Evolutionary conservation across 108 stramenopile genomes (phyloP).

Genomic region (Fistulifera pelliculosa): DNA sequence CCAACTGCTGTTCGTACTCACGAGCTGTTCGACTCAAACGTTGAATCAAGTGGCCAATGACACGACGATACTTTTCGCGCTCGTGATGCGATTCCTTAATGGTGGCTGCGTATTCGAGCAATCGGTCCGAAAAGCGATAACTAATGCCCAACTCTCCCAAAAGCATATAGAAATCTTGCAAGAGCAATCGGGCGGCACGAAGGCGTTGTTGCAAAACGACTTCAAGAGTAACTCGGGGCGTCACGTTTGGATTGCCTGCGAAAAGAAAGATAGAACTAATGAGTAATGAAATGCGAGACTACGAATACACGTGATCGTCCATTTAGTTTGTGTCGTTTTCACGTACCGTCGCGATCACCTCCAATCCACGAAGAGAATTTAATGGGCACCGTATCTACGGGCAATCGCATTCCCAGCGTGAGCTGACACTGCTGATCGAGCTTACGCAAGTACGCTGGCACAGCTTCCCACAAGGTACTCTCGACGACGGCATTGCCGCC

Average conservation of each 20-base stretch:
- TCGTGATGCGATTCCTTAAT: conserved; percentile 36
- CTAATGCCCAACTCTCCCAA: conserved; percentile 61
- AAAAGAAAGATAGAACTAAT: not conserved
- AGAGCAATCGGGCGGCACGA: conserved; percentile 74
- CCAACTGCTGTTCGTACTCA: conserved; percentile 48
- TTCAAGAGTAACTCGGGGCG: conserved; percentile 83
- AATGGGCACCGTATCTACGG: conserved; percentile 80
- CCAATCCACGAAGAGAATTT: conserved; percentile 95
- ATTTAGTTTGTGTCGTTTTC: too few relatives aligned
- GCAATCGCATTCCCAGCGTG: conserved; percentile 66
- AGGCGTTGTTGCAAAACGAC: conserved; percentile 76
- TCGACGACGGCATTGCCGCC: conserved; percentile 91
- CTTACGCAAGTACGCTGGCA: conserved; percentile 89
- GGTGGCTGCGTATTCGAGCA: conserved; percentile 40
- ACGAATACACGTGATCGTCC: too few relatives aligned
- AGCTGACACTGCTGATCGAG: conserved; percentile 77
- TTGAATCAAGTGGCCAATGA: conserved; percentile 65
- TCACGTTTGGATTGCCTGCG: conserved; percentile 92
- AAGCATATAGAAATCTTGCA: conserved; percentile 65
- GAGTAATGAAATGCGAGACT: too few relatives aligned
- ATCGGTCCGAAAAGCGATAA: conserved; percentile 49
- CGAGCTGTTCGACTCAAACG: conserved; percentile 64
- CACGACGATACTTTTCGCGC: conserved; percentile 74
- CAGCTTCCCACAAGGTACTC: conserved; percentile 93
- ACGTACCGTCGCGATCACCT: conserved; percentile 73